Conservation (phyloP, 495 filamentous ascomycete genomes). For the Hyaloscypha hepaticicola region DNA sequence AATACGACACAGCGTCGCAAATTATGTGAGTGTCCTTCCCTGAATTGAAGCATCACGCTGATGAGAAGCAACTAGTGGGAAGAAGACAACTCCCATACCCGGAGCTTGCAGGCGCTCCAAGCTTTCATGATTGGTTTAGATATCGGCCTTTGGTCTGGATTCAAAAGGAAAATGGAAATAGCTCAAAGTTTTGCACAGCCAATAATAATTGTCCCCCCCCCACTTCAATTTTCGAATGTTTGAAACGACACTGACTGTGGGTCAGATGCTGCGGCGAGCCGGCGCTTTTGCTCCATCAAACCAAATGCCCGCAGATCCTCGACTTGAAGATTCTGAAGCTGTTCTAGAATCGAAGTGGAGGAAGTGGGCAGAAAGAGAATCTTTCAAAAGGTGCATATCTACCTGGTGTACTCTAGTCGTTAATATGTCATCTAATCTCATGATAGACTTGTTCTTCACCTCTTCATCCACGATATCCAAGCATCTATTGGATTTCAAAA, state of each 20-base stretch:
- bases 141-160: conserved; percentile 65
- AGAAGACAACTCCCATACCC: conserved; percentile 54
- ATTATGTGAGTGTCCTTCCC: conserved; percentile 31
- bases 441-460: conserved; percentile 48
- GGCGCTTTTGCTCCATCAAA: conserved; percentile 26
- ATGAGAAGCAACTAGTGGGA: conserved; percentile 43
- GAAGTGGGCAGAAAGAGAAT: conserved; percentile 50
- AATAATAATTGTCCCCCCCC: conserved; percentile 42
- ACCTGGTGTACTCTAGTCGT: too few relatives aligned
- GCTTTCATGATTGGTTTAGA: conserved; percentile 56
- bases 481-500: conserved; percentile 57
- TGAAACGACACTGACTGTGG: neutral
- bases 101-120: conserved; percentile 54
- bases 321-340: conserved; percentile 30
- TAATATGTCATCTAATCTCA: neutral
- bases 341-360: conserved; percentile 57
- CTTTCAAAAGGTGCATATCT: conserved; percentile 39
- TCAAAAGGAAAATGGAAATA: conserved; percentile 66
- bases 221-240: neutral
- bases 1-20: conserved; percentile 42
- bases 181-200: conserved; percentile 58
- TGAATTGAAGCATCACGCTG: neutral
- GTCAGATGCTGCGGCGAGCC: conserved; percentile 34
- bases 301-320: neutral
- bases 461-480: conserved; percentile 58